Evolutionary conservation across 2,329 filamentous ascomycete genomes (phyloP).

Genomic region (Colletotrichum melonis): DNA sequence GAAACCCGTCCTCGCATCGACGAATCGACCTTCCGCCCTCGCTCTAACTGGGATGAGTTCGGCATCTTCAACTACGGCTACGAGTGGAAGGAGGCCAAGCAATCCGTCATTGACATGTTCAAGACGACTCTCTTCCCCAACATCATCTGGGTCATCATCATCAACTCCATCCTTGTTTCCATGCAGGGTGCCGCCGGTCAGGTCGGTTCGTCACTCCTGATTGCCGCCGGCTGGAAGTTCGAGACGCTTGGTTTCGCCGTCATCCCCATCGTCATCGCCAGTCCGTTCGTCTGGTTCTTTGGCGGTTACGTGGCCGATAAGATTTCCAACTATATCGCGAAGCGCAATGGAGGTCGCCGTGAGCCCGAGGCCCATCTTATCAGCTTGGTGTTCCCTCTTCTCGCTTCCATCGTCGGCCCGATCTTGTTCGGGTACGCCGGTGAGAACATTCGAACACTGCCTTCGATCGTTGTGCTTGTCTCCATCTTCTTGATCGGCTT

Average conservation of each 20-base stretch:
- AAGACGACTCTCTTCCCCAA: conserved; percentile 48
- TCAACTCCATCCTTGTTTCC: conserved; percentile 46
- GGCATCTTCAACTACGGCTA: conserved; percentile 45
- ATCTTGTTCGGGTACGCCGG: conserved; percentile 47
- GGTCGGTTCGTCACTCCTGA: conserved; percentile 37
- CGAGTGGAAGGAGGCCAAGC: conserved; percentile 40
- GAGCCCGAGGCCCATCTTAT: conserved; percentile 48
- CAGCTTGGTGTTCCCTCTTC: conserved; percentile 45
- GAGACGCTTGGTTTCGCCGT: conserved; percentile 43
- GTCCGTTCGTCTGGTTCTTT: conserved; percentile 38
- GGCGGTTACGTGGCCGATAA: conserved; percentile 46
- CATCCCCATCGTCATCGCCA: conserved; percentile 34
- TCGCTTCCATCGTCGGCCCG: conserved; percentile 42
- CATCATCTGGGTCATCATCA: conserved; percentile 47
- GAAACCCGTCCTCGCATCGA: conserved; percentile 36
- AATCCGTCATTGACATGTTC: conserved; percentile 43
- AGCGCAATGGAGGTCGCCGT: conserved; percentile 41
- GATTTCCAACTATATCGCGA: conserved; percentile 43
- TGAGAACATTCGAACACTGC: conserved; percentile 38
- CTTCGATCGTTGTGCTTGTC: conserved; percentile 43
- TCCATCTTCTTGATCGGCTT: conserved; percentile 44
- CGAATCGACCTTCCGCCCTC: conserved; percentile 36
- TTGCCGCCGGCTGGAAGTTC: conserved; percentile 43
- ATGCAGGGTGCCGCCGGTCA: conserved; percentile 44
- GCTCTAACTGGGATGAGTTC: conserved; percentile 46